Evolutionary conservation across 1,284 basidiomycete genomes (phyloP).

Genomic region (Caloboletus inedulis): DNA sequence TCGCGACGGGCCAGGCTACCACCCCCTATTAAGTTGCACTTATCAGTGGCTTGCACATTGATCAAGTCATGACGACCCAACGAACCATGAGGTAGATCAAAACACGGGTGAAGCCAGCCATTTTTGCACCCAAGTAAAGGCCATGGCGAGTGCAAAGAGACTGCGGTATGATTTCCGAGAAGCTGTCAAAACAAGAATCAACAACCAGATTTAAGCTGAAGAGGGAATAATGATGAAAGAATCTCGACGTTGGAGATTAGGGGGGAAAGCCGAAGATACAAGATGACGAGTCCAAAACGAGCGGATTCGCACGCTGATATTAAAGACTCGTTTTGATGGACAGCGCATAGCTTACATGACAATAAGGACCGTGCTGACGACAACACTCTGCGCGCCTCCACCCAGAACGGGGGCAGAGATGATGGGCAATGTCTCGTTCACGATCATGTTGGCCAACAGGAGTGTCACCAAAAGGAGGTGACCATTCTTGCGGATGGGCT

Average conservation of each 20-base stretch:
- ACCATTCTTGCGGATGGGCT: conserved; percentile 83
- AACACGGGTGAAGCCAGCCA: conserved; percentile 73
- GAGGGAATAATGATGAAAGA: not conserved
- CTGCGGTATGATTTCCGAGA: conserved; percentile 90
- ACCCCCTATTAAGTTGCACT: conserved; percentile 47
- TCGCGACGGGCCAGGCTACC: conserved; percentile 80
- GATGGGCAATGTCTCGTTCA: conserved; percentile 89
- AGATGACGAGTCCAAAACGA: not conserved
- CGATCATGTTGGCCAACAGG: conserved; percentile 84
- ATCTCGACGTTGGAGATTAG: not conserved
- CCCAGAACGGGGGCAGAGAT: conserved; percentile 87
- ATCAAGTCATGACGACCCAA: conserved; percentile 11
- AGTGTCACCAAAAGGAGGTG: conserved; percentile 83
- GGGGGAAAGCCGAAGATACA: not conserved
- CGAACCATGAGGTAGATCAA: conserved; percentile 70
- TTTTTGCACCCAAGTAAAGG: conserved; percentile 86
- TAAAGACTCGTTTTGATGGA: not conserved
- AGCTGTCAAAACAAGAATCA: conserved; percentile 42
- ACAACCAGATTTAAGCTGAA: not conserved
- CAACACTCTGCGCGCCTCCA: conserved; percentile 77
- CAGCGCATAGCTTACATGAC: conserved; percentile 62
- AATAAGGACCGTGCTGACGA: conserved; percentile 82
- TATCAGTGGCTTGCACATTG: not conserved
- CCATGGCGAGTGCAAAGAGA: conserved; percentile 91
- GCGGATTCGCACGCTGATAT: not conserved